Base-by-base conservation (phyloP, 1,284 basidiomycete genomes). In the Ceratobasidium papillatum region DNA sequence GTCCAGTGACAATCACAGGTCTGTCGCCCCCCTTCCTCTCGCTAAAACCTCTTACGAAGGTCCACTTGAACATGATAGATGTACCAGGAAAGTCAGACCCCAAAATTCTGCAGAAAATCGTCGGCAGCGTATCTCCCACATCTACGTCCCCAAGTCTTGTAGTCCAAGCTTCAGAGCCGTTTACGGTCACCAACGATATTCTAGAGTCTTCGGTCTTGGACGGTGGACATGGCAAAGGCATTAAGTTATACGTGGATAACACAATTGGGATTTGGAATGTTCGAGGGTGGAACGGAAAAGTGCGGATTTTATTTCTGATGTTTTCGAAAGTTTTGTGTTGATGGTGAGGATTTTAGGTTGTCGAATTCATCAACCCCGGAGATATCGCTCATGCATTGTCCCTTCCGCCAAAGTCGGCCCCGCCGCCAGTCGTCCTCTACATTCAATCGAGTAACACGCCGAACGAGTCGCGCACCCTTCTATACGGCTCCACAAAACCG, bases 211-310 rank as follows among this genome's bases (percentile, higher is more conserved):
- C 41, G 14, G 27, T 75, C 12, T 22, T 75, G 56, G 56, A 64
- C 22, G 43, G 43, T 9, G 74, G 76, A 25, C 59, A 34, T 36
- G 76, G 76, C 9, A 75, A 43, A 61, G 76, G 68, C 19, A 36
- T 77, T 34, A 75, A 75, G 54, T 52, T 77, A n/a, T 74, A 74
- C 49, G 71, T 64, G 7, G 43, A 69, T 9, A 73, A 66, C 25
- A 65, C 75, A 19, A 54, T 77, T 1, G 76, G 76, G 17, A 62
- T 74, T 3, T 77, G 76, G 76, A 77, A 77, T 32, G 43, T 77
- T 36, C 66, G 71, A 54, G 64, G 62, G 30, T 64, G 54, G n/a
- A 54, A 75, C 32, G 74, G 69, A 65, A 68, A 52, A 52, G 76
- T 77, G 34, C 11, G 74, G 9, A 9, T n/a, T 32, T n/a, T 25